Evolutionary conservation across 371 early-diverging fungal species (phyloP).

Genomic region (Apophysomyces variabilis): DNA sequence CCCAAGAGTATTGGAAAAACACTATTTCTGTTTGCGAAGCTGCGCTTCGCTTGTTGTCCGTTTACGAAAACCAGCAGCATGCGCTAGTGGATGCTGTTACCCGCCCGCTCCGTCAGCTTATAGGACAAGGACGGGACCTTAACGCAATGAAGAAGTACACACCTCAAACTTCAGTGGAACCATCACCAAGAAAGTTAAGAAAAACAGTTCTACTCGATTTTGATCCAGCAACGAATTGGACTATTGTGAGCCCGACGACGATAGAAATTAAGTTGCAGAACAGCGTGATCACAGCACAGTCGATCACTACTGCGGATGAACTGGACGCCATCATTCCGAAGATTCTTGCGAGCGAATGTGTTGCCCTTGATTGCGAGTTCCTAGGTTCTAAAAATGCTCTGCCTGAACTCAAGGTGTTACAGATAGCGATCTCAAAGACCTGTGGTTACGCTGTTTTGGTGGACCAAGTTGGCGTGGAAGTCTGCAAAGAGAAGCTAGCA

Average conservation of each 20-base stretch:
- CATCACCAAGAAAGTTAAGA: slow-evolving; percentile 11
- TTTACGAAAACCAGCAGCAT: slow-evolving; percentile 26
- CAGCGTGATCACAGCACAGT: slow-evolving; percentile 22
- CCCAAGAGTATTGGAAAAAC: slow-evolving; percentile 27
- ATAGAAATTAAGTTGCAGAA: slow-evolving; percentile 12
- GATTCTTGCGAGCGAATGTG: slow-evolving; percentile 12
- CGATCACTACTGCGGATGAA: slow-evolving; percentile 29
- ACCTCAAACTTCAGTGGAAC: slow-evolving; percentile 9
- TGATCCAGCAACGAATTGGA: slow-evolving; percentile 34
- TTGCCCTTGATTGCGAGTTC: slow-evolving; percentile 53
- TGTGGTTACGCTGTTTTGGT: slow-evolving; percentile 51
- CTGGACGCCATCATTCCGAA: slow-evolving; percentile 27
- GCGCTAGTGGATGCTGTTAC: slow-evolving; percentile 17
- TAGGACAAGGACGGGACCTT: slow-evolving; percentile 25
- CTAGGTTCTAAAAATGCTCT: slow-evolving; percentile 27
- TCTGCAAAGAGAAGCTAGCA: slow-evolving; percentile 26
- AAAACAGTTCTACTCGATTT: slow-evolving; percentile 14
- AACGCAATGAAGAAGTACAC: slow-evolving; percentile 18
- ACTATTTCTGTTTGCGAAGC: slow-evolving; percentile 26
- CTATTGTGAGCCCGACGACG: slow-evolving; percentile 9
- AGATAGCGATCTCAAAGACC: slow-evolving; percentile 38
- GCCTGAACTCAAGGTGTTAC: slow-evolving; percentile 47
- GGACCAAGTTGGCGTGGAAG: slow-evolving; percentile 40
- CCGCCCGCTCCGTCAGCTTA: slow-evolving; percentile 25
- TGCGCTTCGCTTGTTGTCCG: slow-evolving; percentile 22